Evolutionary conservation across 495 filamentous ascomycete genomes (phyloP).

Genomic region (Penicillium paxilli): DNA sequence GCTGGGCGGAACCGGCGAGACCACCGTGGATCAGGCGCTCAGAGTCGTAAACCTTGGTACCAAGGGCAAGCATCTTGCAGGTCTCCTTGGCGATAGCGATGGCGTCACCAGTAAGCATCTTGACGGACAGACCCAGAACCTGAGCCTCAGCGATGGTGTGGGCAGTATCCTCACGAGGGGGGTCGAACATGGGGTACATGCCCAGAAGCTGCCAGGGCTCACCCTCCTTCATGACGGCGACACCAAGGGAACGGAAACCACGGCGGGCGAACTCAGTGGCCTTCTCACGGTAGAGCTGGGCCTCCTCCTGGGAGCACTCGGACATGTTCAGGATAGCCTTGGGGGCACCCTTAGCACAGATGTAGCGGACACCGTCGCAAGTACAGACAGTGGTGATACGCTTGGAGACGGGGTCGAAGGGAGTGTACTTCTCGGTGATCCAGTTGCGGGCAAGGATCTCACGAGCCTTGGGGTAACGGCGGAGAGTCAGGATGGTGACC

Average conservation of each 20-base stretch:
- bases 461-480: slow-evolving; percentile 70
- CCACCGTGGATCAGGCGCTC: slow-evolving; percentile 73
- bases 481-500: slow-evolving; percentile 71
- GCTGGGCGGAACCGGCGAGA: slow-evolving; percentile 69
- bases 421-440: slow-evolving; percentile 74
- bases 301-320: slow-evolving; percentile 63
- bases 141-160: slow-evolving; percentile 78
- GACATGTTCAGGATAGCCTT: slow-evolving; percentile 70
- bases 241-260: slow-evolving; percentile 81
- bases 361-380: slow-evolving; percentile 66
- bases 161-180: slow-evolving; percentile 74
- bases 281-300: slow-evolving; percentile 67
- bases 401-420: slow-evolving; percentile 78
- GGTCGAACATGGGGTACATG: slow-evolving; percentile 79
- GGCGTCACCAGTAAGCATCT: slow-evolving; percentile 80
- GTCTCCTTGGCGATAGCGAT: slow-evolving; percentile 80
- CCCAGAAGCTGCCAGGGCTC: slow-evolving; percentile 69
- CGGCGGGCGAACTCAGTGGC: slow-evolving; percentile 71
- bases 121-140: slow-evolving; percentile 72
- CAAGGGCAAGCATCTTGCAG: slow-evolving; percentile 76
- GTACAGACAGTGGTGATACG: slow-evolving; percentile 69
- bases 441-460: slow-evolving; percentile 70
- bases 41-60: slow-evolving; percentile 79
- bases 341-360: slow-evolving; percentile 71
- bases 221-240: slow-evolving; percentile 68